Percentiles rank a stretch among this genome's conserved stretches.
These are phyloP conservation scores for Mortierella polycephala DNA, from an alignment of 371 early-diverging fungal genomes.

Conservation along the genomic window DNA sequence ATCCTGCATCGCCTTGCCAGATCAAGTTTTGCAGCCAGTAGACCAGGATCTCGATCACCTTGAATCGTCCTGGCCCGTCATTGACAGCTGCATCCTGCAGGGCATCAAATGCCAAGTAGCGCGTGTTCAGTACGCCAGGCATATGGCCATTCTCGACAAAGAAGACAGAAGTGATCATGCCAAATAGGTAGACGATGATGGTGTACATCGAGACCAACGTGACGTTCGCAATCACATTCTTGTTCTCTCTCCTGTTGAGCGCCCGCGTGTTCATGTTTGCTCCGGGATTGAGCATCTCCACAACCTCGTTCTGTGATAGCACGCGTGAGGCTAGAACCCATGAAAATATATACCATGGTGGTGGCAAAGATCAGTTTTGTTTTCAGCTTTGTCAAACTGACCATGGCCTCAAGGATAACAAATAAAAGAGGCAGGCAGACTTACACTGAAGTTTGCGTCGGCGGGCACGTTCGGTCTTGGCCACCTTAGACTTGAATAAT, in stretches of 20 bases:
- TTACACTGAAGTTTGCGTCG: constrained; percentile 38
- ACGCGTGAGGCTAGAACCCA: constrained; percentile 30
- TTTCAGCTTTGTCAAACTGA: too few relatives aligned
- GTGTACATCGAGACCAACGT: constrained; percentile 51
- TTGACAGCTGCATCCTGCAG: constrained; percentile 31
- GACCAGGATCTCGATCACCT: constrained; percentile 39
- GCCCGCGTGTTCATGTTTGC: background rate
- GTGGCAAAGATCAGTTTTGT: background rate
- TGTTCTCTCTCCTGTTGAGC: constrained; percentile 30
- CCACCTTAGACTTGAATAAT: constrained; percentile 21
- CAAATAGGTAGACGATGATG: constrained; percentile 46
- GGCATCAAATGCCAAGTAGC: constrained; percentile 33
- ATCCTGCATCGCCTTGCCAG: constrained; percentile 46
- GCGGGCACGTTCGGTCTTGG: constrained; percentile 37
- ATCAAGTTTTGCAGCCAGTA: constrained; percentile 52
- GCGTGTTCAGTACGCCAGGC: constrained; percentile 30
- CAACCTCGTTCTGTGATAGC: constrained; percentile 26
- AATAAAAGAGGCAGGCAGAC: background rate
- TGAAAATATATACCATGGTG: background rate
- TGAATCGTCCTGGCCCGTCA: constrained; percentile 34
- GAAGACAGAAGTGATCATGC: constrained; percentile 47
- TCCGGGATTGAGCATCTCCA: constrained; percentile 24
- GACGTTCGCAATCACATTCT: constrained; percentile 42
- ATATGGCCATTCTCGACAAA: constrained; percentile 38
- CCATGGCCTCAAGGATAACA: background rate